These are phyloP conservation scores for Catunica adiposa DNA, from an alignment of 2,329 filamentous ascomycete species.

Conservation along the genomic window DNA sequence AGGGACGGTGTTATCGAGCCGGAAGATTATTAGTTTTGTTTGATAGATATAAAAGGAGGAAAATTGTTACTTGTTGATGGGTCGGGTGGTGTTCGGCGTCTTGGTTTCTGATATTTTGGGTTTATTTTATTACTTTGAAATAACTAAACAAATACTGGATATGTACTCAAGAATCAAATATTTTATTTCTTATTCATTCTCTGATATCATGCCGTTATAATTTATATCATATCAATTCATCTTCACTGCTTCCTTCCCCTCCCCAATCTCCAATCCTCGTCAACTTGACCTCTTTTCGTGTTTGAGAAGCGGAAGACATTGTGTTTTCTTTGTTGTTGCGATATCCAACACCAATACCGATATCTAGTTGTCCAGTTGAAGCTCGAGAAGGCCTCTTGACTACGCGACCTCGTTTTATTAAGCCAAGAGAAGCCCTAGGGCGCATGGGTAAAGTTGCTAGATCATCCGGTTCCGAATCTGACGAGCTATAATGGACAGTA, in stretches of 20 bases:
- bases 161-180: neutral
- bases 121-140: too few species aligned
- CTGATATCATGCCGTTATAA: too few species aligned
- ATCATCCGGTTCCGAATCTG: neutral
- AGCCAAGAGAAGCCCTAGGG: too few species aligned
- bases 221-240: slow-evolving; percentile 9
- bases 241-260: slow-evolving; percentile 8
- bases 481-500: too few species aligned
- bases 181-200: neutral
- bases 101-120: too few species aligned
- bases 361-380: too few species aligned
- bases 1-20: too few species aligned
- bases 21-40: neutral
- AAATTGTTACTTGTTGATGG: neutral
- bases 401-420: neutral
- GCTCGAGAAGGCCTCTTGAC: neutral
- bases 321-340: too few species aligned
- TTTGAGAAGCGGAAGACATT: too few species aligned
- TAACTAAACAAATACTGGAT: too few species aligned
- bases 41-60: neutral
- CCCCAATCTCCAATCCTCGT: slow-evolving; percentile 8
- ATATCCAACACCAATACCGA: too few species aligned
- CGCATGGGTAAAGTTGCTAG: neutral
- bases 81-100: neutral
- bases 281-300: neutral